Evolutionary conservation across 768 basidiomycete genomes (phyloP), one percentile per base, ranked within the genome.

Genomic region (Suillus subluteus): DNA sequence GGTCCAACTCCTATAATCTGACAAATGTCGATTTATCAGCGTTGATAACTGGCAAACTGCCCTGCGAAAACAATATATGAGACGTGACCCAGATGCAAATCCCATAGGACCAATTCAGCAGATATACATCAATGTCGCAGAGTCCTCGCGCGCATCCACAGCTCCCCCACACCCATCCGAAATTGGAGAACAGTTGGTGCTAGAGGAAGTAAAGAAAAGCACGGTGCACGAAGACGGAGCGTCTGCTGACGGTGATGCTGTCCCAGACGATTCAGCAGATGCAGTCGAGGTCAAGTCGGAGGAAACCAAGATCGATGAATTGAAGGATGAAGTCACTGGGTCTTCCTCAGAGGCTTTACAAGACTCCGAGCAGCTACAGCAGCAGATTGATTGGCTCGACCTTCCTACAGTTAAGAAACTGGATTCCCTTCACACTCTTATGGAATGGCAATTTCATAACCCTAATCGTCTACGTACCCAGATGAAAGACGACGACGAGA

Each of bases 361-460:
- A 50, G 69, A 73, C 62, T 65, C 72, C 46, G 71, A 72, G 32
- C 67, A 75, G 26, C 68, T 73, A 50, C 81, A 79, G 65, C 82
- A 84, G 69, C 81, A 85, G 46, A 82, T 82, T 65, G 83, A 91
- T 72, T 95, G 93, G 92, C 79, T 87, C 54, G 83, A 89, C 54
- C 85, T 95, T 35, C 82, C 88, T 2, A 88, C 91, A 84, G 82
- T 88, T 48, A 78, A 79, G 41, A 93, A 94, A 77, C 84, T 96
- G 52, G 90, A 94, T 67, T 87, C 90, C 4, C 79, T 95, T 72
- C 86, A 93, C 70, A 79, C 86, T 18, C 79, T 95, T 59, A 84
- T 83, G 37, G 94, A 96, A 78, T 96, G 94, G 94, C 92, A 94
- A 71, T 94, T 95, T 69, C 89, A 93, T 66, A 92, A 92, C 72